Conservation (phyloP, 2,329 filamentous ascomycete species). For the Dothistroma septosporum region DNA sequence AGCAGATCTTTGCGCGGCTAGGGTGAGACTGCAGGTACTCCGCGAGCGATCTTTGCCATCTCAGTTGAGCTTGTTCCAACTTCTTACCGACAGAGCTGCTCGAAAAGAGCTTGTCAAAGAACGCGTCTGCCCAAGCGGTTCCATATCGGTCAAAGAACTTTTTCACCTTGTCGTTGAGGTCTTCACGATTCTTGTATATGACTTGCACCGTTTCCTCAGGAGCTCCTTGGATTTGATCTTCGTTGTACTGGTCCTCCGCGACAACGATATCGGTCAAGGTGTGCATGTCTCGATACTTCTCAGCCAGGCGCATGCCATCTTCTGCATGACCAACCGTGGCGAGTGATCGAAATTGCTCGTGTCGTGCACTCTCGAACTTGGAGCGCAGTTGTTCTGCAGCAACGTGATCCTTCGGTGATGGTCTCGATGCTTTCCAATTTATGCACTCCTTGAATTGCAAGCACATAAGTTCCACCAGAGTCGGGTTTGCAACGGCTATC, state of each 20-base stretch:
- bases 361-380: slow-evolving; percentile 41
- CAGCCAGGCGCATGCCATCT: slow-evolving; percentile 57
- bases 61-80: slow-evolving; percentile 63
- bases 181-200: slow-evolving; percentile 35
- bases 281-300: slow-evolving; percentile 60
- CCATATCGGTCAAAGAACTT: slow-evolving; percentile 61
- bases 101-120: slow-evolving; percentile 73
- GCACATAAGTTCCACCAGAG: slow-evolving; percentile 56
- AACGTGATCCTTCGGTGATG: slow-evolving; percentile 46
- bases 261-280: slow-evolving; percentile 54
- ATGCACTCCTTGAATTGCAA: slow-evolving; percentile 57
- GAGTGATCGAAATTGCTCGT: slow-evolving; percentile 41
- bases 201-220: slow-evolving; percentile 8
- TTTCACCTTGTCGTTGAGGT: slow-evolving; percentile 43
- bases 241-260: slow-evolving; percentile 41
- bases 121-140: slow-evolving; percentile 66
- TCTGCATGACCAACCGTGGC: slow-evolving; percentile 51
- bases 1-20: slow-evolving; percentile 72
- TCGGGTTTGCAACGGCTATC: slow-evolving; percentile 50
- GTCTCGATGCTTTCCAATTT: slow-evolving; percentile 54
- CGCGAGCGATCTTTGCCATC: slow-evolving; percentile 66
- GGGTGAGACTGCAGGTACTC: slow-evolving; percentile 70
- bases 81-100: slow-evolving; percentile 54
- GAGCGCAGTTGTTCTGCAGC: slow-evolving; percentile 47
- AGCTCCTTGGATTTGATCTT: slow-evolving; percentile 29